These are phyloP conservation scores for Coemansia asiatica DNA, from an alignment of 192 early-diverging fungal species.

Conservation along the genomic window DNA sequence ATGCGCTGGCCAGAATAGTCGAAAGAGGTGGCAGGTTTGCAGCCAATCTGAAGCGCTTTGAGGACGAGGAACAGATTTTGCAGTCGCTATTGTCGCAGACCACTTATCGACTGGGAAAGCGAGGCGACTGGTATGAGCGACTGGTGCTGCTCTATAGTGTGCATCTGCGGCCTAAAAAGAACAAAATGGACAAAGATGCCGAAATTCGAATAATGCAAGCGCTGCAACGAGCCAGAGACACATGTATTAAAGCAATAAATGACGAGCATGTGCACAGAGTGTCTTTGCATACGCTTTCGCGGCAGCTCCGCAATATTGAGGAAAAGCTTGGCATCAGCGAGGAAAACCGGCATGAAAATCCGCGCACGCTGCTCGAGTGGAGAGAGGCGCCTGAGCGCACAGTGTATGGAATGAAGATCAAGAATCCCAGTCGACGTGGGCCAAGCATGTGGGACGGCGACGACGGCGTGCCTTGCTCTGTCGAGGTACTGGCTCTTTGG, in stretches of 20 bases:
- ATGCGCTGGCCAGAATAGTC: conserved; percentile 61
- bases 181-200: conserved; percentile 11
- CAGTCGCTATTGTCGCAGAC: conserved; percentile 60
- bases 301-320: conserved; percentile 45
- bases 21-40: conserved; percentile 57
- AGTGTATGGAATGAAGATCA: conserved; percentile 45
- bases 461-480: conserved; percentile 56
- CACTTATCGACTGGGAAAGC: conserved; percentile 55
- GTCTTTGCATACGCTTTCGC: conserved; percentile 38
- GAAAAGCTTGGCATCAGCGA: conserved; percentile 21
- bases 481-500: conserved; percentile 64
- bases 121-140: conserved; percentile 70
- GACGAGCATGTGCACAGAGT: conserved; percentile 60
- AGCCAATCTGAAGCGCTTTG: conserved; percentile 58
- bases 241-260: conserved; percentile 60
- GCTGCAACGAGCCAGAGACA: conserved; percentile 22
- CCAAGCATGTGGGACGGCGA: conserved; percentile 53
- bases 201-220: conserved; percentile 47
- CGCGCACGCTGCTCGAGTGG: conserved; percentile 51
- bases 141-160: conserved; percentile 62
- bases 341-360: conserved; percentile 11
- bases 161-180: conserved; percentile 47
- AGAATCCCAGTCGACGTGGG: conserved; percentile 34
- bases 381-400: conserved; percentile 43
- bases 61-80: conserved; percentile 58